Base-by-base conservation (phyloP, 306 rosid genomes). In the Glycine tomentella region DNA sequence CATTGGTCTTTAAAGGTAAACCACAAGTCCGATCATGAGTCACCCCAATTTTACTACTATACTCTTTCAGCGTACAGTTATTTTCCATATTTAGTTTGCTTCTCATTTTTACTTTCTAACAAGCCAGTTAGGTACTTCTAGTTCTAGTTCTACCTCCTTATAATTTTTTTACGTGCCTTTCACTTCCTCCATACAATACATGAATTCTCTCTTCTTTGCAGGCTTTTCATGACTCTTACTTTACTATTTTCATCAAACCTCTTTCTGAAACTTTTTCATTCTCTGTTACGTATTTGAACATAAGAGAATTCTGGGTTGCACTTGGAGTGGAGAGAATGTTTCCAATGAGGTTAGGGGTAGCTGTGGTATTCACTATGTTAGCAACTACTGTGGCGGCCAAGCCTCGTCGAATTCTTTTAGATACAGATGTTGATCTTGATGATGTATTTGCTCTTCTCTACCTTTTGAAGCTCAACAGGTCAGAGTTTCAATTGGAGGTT, bases 401-500 rank as follows among this genome's bases (percentile, higher is more conserved):
- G 34, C 90, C 94, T 53, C 90, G 81, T 36, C 85, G 98, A 80
- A 89, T 95, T 91, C 93, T 95, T 13, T 76, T 93, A 88, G 98
- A 95, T 75, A 88, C 98, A 0, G 99, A 95, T 69, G 91, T 93
- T 4, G 97, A 95, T 58, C 88, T 97, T 4, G 99, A 93, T 80
- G 99, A 95, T 89, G 80, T 95, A 7, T 93, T 90, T 76, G 94
- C 91, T 73, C 86, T 93, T 1, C 84, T 95, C 72, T 95, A 95
- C 73, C 94, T 95, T 63, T 75, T 93, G 94, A 95, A 95, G 91
- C 97, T 91, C 31, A 87, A 95, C 84, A 87, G 89, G 88, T 90
- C 98, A 83, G 92, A 93, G 76, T 91, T 93, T 85, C 84, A 90
- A 67, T 71, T 95, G 50, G 96, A 95, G 97, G 99, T 93, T 72